Conservation (phyloP, 176 grass and related monocot species). For the Cenchrus americanus region DNA sequence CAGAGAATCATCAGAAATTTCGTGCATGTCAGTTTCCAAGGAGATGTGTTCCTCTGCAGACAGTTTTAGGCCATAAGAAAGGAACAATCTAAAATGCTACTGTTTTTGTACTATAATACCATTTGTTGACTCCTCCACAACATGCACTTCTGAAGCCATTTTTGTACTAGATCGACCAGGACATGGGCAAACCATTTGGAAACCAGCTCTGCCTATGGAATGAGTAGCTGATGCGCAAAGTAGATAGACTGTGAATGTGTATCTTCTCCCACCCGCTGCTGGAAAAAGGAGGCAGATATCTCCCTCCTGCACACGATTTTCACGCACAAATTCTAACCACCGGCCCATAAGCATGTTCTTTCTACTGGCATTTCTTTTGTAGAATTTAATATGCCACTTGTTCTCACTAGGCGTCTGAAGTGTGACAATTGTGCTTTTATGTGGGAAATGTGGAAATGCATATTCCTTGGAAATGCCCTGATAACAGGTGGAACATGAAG, state of each 20-base stretch:
- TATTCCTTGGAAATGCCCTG: conserved; percentile 46
- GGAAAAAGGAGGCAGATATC: conserved; percentile 50
- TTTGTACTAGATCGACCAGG: background rate
- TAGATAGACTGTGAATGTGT: conserved; percentile 40
- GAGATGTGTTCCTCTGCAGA: conserved; percentile 8
- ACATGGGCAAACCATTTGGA: background rate
- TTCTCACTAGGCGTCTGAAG: background rate
- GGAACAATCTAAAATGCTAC: background rate
- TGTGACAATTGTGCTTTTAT: conserved; percentile 12
- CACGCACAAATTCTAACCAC: conserved; percentile 50
- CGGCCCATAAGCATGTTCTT: conserved; percentile 25
- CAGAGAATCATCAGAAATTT: background rate
- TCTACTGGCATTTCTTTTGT: conserved; percentile 21
- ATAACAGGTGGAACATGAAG: conserved; percentile 4
- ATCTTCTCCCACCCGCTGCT: background rate
- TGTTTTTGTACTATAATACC: background rate
- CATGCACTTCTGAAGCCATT: background rate
- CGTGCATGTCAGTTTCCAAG: background rate
- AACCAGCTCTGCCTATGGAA: background rate
- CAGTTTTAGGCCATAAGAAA: conserved; percentile 12
- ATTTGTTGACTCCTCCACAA: conserved; percentile 4
- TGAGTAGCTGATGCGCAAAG: conserved; percentile 1
- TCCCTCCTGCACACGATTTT: conserved; percentile 42
- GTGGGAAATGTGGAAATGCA: conserved; percentile 26
- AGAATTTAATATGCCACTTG: conserved; percentile 39